Evolutionary conservation across 2,329 filamentous ascomycete genomes (phyloP).

Genomic region (Chaetomium sp.): DNA sequence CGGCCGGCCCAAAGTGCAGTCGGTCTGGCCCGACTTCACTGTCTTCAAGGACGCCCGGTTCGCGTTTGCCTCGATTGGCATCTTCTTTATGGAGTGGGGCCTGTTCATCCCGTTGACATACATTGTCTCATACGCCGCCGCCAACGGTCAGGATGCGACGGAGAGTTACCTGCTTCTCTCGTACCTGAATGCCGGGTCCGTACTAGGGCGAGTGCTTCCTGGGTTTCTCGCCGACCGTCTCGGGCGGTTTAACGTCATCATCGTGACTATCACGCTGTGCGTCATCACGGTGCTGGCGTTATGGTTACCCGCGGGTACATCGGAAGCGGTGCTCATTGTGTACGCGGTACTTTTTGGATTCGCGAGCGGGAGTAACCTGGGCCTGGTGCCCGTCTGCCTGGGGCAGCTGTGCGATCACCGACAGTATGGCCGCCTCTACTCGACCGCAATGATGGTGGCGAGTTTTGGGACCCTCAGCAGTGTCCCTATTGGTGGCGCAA

Average conservation of each 20-base stretch:
- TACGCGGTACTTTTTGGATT: conserved; percentile 78
- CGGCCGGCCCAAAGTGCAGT: conserved; percentile 34
- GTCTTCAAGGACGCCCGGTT: conserved; percentile 65
- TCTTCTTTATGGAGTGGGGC: conserved; percentile 72
- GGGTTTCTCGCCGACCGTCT: conserved; percentile 74
- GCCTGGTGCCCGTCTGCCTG: conserved; percentile 76
- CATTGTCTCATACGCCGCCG: conserved; percentile 69
- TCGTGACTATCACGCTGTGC: conserved; percentile 62
- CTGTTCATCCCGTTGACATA: conserved; percentile 76
- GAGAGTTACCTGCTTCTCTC: conserved; percentile 77
- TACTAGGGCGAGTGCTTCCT: conserved; percentile 74
- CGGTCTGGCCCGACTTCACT: conserved; percentile 59
- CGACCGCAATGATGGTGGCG: conserved; percentile 76
- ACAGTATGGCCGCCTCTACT: conserved; percentile 67
- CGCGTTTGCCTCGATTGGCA: conserved; percentile 59
- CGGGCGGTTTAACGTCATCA: conserved; percentile 80
- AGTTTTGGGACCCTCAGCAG: conserved; percentile 66
- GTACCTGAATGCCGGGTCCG: conserved; percentile 76
- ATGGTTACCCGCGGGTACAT: conserved; percentile 67
- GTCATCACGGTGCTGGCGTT: conserved; percentile 62
- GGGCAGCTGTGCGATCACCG: conserved; percentile 77
- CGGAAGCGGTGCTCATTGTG: conserved; percentile 60
- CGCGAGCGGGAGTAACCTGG: conserved; percentile 76
- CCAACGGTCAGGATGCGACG: conserved; percentile 58
- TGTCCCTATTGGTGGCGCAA: conserved; percentile 48